Evolutionary conservation across 371 early-diverging fungal species (phyloP).

Genomic region (Rhizopus microsporus): DNA sequence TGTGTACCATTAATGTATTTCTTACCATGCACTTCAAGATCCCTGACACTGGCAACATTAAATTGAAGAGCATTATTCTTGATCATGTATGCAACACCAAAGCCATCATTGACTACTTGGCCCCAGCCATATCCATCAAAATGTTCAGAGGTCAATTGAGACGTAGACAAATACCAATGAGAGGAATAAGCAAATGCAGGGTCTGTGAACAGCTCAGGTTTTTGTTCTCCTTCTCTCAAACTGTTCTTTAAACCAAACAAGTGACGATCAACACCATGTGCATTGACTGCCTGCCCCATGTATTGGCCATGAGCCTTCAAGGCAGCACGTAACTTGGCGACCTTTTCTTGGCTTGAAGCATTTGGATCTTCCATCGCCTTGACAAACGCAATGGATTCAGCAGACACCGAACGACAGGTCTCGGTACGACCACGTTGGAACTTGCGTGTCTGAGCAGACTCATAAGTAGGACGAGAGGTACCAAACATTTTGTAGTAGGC

Average conservation of each 20-base stretch:
- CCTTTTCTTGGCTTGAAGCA: conserved; percentile 57
- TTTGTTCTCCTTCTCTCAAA: conserved; percentile 69
- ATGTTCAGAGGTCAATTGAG: conserved; percentile 88
- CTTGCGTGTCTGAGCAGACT: conserved; percentile 88
- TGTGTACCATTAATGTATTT: conserved; percentile 45
- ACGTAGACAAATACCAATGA: conserved; percentile 94
- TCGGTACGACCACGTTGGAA: conserved; percentile 96
- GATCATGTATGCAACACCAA: conserved; percentile 94
- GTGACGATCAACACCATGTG: conserved; percentile 91
- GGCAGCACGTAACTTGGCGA: conserved; percentile 72
- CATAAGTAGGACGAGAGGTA: conserved; percentile 81
- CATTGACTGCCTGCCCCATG: conserved; percentile 82
- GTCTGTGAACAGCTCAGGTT: conserved; percentile 85
- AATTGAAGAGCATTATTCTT: conserved; percentile 82
- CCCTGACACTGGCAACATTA: conserved; percentile 75
- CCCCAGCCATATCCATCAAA: conserved; percentile 96
- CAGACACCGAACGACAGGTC: conserved; percentile 83
- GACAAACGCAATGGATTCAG: conserved; percentile 82
- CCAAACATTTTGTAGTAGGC: conserved; percentile 93
- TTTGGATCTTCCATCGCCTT: conserved; percentile 81
- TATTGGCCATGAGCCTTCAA: conserved; percentile 76
- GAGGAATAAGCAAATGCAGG: conserved; percentile 78
- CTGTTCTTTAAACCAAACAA: conserved; percentile 68
- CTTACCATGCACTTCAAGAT: conserved; percentile 50
- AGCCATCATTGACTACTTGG: conserved; percentile 95